phyloP scores from a whole-genome alignment of 768 basidiomycete genomes.

The Collybia sordida region DNA sequence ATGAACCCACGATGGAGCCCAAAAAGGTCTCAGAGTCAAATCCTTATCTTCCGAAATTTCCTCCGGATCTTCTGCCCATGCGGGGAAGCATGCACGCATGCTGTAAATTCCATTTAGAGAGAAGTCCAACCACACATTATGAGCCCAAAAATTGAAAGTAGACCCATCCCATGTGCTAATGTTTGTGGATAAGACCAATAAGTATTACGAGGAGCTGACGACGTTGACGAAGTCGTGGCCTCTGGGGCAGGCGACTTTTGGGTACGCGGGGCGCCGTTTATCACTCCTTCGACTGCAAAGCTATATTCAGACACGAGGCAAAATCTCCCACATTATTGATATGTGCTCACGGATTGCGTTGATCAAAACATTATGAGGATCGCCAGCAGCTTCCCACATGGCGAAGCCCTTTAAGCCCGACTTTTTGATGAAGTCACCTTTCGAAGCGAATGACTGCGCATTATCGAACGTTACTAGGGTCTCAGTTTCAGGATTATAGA shows the following conservation, averaged over 20 bases:
- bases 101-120: too few species aligned
- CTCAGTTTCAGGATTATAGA: constrained; percentile 55
- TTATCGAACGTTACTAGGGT: constrained; percentile 70
- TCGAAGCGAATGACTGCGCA: constrained; percentile 54
- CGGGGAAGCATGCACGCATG: too few species aligned
- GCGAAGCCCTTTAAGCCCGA: constrained; percentile 62
- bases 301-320: background rate
- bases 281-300: background rate
- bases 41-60: too few species aligned
- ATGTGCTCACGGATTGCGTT: constrained; percentile 53
- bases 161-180: too few species aligned
- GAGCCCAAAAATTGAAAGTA: too few species aligned
- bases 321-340: constrained; percentile 12
- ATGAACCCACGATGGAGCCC: too few species aligned
- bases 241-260: background rate
- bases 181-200: too few species aligned
- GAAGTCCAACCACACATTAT: too few species aligned
- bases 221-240: too few species aligned
- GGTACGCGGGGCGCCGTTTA: background rate
- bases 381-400: constrained; percentile 73
- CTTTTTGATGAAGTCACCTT: constrained; percentile 58
- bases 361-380: constrained; percentile 58
- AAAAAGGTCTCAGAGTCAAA: too few species aligned
- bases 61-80: too few species aligned
- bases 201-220: too few species aligned